These are phyloP conservation scores for Diaporthe helianthi DNA, from an alignment of 2,329 filamentous ascomycete species.

Conservation along the genomic window DNA sequence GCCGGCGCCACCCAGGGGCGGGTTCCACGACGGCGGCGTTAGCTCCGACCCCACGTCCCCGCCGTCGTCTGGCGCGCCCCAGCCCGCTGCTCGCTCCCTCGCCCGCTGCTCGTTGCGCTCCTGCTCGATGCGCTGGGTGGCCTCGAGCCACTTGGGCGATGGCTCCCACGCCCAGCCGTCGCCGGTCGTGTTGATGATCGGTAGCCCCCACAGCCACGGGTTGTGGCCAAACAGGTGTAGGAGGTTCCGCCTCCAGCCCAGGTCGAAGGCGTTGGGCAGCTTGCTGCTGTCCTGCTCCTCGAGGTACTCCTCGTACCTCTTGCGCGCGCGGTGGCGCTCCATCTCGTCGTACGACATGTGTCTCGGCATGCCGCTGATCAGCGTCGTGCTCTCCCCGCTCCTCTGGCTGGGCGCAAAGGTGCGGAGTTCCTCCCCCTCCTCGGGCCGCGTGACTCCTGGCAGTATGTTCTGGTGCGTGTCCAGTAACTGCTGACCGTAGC, in stretches of 20 bases:
- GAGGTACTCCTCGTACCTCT: slow-evolving; percentile 74
- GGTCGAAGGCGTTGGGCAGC: slow-evolving; percentile 91
- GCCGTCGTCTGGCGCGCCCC: slow-evolving; percentile 57
- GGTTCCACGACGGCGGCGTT: slow-evolving; percentile 39
- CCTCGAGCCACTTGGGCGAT: slow-evolving; percentile 78
- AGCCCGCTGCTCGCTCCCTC: slow-evolving; percentile 71
- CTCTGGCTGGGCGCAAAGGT: slow-evolving; percentile 31
- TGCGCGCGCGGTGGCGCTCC: slow-evolving; percentile 61
- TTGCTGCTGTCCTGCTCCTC: slow-evolving; percentile 89
- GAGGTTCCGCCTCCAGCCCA: slow-evolving; percentile 83
- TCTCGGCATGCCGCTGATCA: slow-evolving; percentile 44
- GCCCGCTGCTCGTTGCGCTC: slow-evolving; percentile 67
- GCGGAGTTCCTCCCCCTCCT: slow-evolving; percentile 76
- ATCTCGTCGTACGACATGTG: slow-evolving; percentile 62
- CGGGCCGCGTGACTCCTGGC: slow-evolving; percentile 79
- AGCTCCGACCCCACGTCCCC: slow-evolving; percentile 20
- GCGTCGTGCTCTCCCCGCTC: slow-evolving; percentile 29
- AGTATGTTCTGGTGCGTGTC: slow-evolving; percentile 84
- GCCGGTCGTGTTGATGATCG: slow-evolving; percentile 83
- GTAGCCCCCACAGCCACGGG: slow-evolving; percentile 77
- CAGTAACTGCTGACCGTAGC: slow-evolving; percentile 75
- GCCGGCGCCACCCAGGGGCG: slow-evolving; percentile 38
- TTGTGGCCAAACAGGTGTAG: slow-evolving; percentile 80
- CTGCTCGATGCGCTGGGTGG: slow-evolving; percentile 66
- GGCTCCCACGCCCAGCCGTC: slow-evolving; percentile 97